Percentiles rank a stretch among this genome's conserved stretches.
These are phyloP conservation scores for Areca catechu DNA, from an alignment of 176 grass and related monocot genomes.

Conservation along the genomic window DNA sequence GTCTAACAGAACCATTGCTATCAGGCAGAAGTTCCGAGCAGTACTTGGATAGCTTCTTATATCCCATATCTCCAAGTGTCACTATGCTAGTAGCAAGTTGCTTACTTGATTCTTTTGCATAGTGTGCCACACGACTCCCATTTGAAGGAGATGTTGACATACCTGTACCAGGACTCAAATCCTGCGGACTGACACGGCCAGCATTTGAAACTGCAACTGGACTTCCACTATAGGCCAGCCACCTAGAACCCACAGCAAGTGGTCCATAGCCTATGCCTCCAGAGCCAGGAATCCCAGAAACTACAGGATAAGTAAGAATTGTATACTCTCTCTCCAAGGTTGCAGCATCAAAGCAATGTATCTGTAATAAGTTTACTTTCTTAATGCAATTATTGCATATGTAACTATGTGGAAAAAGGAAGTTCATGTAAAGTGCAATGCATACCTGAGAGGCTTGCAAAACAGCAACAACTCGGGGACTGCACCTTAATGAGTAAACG, in stretches of 20 bases:
- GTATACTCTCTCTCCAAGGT: slow-evolving; percentile 74
- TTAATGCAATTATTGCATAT: neutral
- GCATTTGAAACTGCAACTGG: slow-evolving; percentile 50
- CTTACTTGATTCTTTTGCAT: slow-evolving; percentile 93
- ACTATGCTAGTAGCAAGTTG: slow-evolving; percentile 74
- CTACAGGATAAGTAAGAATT: slow-evolving; percentile 56
- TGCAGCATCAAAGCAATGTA: slow-evolving; percentile 84
- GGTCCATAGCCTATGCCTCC: slow-evolving; percentile 55
- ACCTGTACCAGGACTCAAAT: slow-evolving; percentile 33
- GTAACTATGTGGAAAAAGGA: too few relatives aligned
- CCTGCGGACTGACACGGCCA: slow-evolving; percentile 58
- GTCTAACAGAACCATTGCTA: slow-evolving; percentile 38
- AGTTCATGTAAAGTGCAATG: too few relatives aligned
- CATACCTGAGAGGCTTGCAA: slow-evolving; percentile 82
- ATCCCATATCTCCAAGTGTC: slow-evolving; percentile 83
- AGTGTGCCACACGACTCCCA: slow-evolving; percentile 66
- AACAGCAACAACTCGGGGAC: slow-evolving; percentile 69
- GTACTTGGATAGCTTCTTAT: slow-evolving; percentile 69
- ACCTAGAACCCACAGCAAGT: slow-evolving; percentile 73
- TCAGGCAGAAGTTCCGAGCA: slow-evolving; percentile 50
- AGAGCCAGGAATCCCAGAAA: slow-evolving; percentile 30
- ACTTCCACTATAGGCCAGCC: slow-evolving; percentile 81
- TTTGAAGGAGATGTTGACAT: slow-evolving; percentile 26
- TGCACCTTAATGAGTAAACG: slow-evolving; percentile 79
- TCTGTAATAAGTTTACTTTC: slow-evolving; percentile 36